These are phyloP conservation scores for Coniferiporia sulphurascens DNA, from an alignment of 1,284 basidiomycete species.

Conservation along the genomic window DNA sequence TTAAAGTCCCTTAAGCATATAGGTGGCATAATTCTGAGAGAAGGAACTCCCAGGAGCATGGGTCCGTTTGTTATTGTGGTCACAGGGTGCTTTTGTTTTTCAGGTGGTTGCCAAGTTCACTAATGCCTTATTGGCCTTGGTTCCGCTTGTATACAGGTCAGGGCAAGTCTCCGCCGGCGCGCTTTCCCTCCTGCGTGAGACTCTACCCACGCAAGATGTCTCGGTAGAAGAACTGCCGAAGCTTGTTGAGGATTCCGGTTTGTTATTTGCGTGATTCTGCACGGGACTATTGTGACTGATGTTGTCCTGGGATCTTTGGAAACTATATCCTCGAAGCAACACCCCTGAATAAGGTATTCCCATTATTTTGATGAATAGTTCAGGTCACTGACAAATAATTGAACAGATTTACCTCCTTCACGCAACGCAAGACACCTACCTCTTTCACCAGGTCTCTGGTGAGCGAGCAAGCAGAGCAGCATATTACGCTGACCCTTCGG, in stretches of 20 bases:
- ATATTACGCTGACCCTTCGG: slow-evolving; percentile 68
- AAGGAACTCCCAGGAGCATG: slow-evolving; percentile 58
- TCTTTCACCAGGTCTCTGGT: slow-evolving; percentile 28
- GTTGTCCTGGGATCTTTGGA: neutral
- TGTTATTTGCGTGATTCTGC: slow-evolving; percentile 15
- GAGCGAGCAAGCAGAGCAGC: slow-evolving; percentile 42
- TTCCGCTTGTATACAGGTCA: slow-evolving; percentile 36
- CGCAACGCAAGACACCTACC: slow-evolving; percentile 66
- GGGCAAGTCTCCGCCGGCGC: slow-evolving; percentile 80
- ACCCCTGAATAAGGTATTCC: slow-evolving; percentile 44
- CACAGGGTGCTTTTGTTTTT: slow-evolving; percentile 57
- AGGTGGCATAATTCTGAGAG: slow-evolving; percentile 49
- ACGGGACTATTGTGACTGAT: neutral
- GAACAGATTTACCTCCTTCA: slow-evolving; percentile 74
- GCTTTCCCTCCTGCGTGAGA: slow-evolving; percentile 61
- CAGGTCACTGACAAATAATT: neutral
- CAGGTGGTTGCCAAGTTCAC: neutral
- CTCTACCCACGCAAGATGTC: slow-evolving; percentile 60
- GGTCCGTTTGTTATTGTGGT: slow-evolving; percentile 80
- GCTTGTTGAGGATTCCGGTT: slow-evolving; percentile 50
- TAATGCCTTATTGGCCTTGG: neutral
- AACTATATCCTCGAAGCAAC: slow-evolving; percentile 35
- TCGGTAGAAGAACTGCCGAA: slow-evolving; percentile 50
- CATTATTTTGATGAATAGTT: neutral
- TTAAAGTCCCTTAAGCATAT: slow-evolving; percentile 54